Evolutionary conservation across 148 eudicot species (phyloP).

Genomic region (Vaccinium corymbosum): DNA sequence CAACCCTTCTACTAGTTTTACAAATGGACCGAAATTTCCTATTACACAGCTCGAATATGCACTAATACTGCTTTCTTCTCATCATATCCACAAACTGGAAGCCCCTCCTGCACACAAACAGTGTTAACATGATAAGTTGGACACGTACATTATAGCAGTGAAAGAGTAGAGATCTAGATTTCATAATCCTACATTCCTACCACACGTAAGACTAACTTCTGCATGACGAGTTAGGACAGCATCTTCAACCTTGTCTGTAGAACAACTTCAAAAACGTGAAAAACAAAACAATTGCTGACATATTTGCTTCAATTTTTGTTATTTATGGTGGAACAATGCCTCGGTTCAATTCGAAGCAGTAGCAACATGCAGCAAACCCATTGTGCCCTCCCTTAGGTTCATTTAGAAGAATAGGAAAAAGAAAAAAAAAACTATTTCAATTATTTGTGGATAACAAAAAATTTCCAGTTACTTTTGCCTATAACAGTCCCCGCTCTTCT

Average conservation of each 20-base stretch:
- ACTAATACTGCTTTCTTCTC: not conserved
- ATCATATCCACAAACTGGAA: not conserved
- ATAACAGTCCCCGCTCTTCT: not conserved
- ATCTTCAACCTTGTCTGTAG: not conserved
- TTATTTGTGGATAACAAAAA: not conserved
- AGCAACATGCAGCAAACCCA: not conserved
- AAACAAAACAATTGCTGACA: not conserved
- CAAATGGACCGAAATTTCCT: not conserved
- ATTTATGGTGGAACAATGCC: not conserved
- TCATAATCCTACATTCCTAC: not conserved
- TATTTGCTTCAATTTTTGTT: not conserved
- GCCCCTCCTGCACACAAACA: conserved; percentile 11
- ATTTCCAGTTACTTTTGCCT: not conserved
- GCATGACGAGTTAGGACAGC: not conserved
- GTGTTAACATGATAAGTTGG: not conserved
- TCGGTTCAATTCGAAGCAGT: not conserved
- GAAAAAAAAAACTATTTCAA: not conserved
- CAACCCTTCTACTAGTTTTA: not conserved
- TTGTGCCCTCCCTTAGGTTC: not conserved
- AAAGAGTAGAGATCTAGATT: not conserved
- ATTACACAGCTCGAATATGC: not conserved
- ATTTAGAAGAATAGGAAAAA: not conserved
- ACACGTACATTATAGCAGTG: not conserved
- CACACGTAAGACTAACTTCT: not conserved
- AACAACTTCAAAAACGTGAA: not conserved